Base-by-base conservation (phyloP, 768 basidiomycete genomes). In the Baorangia bicolor region DNA sequence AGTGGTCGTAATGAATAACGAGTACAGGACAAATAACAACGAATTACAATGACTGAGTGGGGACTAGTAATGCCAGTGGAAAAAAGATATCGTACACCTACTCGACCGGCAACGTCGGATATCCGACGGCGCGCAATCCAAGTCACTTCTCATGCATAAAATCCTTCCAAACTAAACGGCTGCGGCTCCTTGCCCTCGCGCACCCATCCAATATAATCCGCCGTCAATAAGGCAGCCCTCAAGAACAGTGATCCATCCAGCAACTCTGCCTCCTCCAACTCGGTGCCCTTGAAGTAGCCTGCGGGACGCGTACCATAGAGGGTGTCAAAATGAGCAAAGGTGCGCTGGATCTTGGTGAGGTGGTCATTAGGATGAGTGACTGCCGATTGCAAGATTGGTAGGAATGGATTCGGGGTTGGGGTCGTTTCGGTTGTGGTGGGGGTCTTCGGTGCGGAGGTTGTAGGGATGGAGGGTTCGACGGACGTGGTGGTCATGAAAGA, bases 201-300 rank as follows among this genome's bases (percentile, higher is more conserved):
- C 60, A 67, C 74, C 76, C 75, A 77, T 13, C 77, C 77, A 11
- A 74, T 40, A 25, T 63, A 62, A 38, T 73, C 65, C 25, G 65
- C 60, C 0, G 71, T 73, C 42, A 75, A 40, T 42, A 70, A 47
- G 4, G 73, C 63, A 11, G 59, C 59, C 51, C 70, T 60, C 56
- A 72, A 25, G 56, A 75, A 75, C 37, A 77, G 9, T 3, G 74
- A 67, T 28, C 76, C 76, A 33, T 76, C 74, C 16, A 76, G 40
- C 2, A 64, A 25, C 28, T 65, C 75, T 0, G 69, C 70, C 0
- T 59, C 75, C 21, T 64, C 65, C 41, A 77, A 45, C 33, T 67
- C 65, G 1, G 71, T 71, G 10, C 63, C 61, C 35, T 60, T 50
- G 41, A 68, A 66, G 57, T 75, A 68, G 3, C 73, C 63, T 1